Base-by-base conservation (phyloP, 176 grass and related monocot species). In the Panicum miliaceum region DNA sequence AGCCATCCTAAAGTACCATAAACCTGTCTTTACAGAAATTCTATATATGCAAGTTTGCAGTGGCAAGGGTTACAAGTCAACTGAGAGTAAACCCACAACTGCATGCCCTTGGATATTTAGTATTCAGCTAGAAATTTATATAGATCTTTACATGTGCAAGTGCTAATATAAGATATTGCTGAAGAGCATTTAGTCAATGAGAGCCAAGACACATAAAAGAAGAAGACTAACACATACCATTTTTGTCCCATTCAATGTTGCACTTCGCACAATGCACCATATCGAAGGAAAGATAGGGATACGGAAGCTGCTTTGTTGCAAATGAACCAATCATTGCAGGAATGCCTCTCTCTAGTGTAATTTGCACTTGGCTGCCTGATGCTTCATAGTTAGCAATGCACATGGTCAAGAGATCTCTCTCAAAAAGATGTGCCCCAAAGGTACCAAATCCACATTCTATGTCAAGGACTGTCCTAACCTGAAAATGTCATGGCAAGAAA, bases 381-480 rank as follows among this genome's bases (percentile, higher is more conserved):
- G 91, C 53, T 79, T 99, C 96, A 85, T 96, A 99, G 83, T 96
- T 90, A 60, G 96, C 96, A 64, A 99, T 96, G 91, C 96, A 99
- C 91, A 96, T 92, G 40, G 96, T 99, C 85, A 99, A 79, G 40
- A 99, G 81, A 57, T 92, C 87, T 85, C 86, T 94, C 23, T 90
- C 86, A 63, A 94, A 94, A 79, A 99, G 81, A 87, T 99, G 90
- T 64, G 96, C 88, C 73, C 91, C 96, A 82, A 99, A 88, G 70
- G 91, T 99, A 79, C 96, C 93, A 90, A 99, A 99, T 81, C 96
- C 96, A 89, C 96, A 99, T 81, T 91, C 96, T 83, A 99, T 96
- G 75, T 99, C 96, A 67, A 99, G 89, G 66, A 96, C 91, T 68
- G 93, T 99, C 83, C 93, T 93, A 82, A 99, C 84, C 96, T 99